Evolutionary conservation across 257 asterid genomes (phyloP).

Genomic region (Prunella vulgaris): DNA sequence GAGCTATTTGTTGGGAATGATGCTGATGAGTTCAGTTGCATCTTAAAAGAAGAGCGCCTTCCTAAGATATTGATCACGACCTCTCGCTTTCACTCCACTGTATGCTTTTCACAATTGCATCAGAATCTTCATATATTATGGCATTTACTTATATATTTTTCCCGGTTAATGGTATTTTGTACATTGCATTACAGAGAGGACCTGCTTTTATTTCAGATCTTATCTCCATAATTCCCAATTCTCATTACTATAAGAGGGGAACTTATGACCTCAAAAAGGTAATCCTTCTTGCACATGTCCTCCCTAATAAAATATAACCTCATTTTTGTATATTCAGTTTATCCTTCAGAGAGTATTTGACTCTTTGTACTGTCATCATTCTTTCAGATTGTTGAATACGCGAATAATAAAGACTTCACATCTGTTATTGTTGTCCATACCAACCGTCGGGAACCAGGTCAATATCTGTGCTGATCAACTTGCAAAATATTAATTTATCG

Average conservation of each 20-base stretch:
- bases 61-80: conserved; percentile 88
- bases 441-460: conserved; percentile 93
- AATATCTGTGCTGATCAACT: background rate
- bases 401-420: conserved; percentile 70
- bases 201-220: conserved; percentile 78
- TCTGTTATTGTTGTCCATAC: conserved; percentile 87
- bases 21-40: conserved; percentile 76
- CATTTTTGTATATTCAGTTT: background rate
- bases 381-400: conserved; percentile 78
- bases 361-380: background rate
- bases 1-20: conserved; percentile 84
- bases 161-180: conserved; percentile 12
- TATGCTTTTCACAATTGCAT: conserved; percentile 24
- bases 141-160: background rate
- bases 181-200: conserved; percentile 58
- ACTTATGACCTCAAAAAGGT: conserved; percentile 93
- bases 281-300: background rate
- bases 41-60: conserved; percentile 46
- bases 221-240: conserved; percentile 71
- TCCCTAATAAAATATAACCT: background rate
- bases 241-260: conserved; percentile 81
- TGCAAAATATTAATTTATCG: background rate
- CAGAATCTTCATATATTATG: background rate
- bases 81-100: conserved; percentile 81
- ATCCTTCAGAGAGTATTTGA: background rate